Conservation (phyloP, 169 alveolate species). For the Plasmodium blacklocki region DNA sequence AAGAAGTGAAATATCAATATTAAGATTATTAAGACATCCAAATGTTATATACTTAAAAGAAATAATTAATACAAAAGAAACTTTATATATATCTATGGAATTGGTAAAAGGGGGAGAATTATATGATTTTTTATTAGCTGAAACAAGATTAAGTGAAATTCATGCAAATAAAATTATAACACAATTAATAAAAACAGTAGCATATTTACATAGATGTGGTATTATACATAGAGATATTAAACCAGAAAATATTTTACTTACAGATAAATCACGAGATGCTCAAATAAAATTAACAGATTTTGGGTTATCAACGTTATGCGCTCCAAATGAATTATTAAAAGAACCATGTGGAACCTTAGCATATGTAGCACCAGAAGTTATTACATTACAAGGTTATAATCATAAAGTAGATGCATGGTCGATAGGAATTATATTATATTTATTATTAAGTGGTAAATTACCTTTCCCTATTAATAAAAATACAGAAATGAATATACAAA, state of each 20-base stretch:
- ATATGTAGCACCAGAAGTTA: constrained; percentile 94
- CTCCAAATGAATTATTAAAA: constrained; percentile 89
- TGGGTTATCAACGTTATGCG: constrained; percentile 93
- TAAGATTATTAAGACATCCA: constrained; percentile 88
- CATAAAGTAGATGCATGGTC: constrained; percentile 94
- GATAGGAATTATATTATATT: constrained; percentile 92
- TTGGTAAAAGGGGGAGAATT: constrained; percentile 92
- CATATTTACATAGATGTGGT: constrained; percentile 95
- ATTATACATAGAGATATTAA: constrained; percentile 96
- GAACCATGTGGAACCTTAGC: constrained; percentile 95
- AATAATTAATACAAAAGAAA: constrained; percentile 87
- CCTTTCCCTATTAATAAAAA: constrained; percentile 90
- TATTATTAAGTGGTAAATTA: constrained; percentile 91
- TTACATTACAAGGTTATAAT: constrained; percentile 91
- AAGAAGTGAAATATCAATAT: constrained; percentile 90
- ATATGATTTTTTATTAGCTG: constrained; percentile 84
- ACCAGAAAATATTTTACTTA: constrained; percentile 96
- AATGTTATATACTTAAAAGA: constrained; percentile 91
- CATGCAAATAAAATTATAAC: constrained; percentile 89
- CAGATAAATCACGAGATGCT: constrained; percentile 92
- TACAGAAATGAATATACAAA: constrained; percentile 68
- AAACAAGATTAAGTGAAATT: constrained; percentile 84
- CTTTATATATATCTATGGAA: constrained; percentile 92
- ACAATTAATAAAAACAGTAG: constrained; percentile 94
- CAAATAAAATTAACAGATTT: constrained; percentile 96